A percentile compares a stretch with the other conserved stretches of the same genome.
phyloP scores from a whole-genome alignment of 2,329 filamentous ascomycete genomes.

The Paecilomyces dactylethromorphus region DNA sequence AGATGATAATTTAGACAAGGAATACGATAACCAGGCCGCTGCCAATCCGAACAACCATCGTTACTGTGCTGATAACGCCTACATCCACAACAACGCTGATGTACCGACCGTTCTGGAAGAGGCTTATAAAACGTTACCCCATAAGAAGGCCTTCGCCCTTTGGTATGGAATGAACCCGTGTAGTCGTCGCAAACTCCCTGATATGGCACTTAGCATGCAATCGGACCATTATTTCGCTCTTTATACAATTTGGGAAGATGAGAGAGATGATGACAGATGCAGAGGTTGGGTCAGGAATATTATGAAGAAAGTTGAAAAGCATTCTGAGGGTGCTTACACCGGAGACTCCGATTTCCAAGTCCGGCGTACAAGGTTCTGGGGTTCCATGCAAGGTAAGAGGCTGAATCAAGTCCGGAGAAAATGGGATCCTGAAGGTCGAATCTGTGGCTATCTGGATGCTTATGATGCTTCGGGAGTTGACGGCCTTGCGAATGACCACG shows the following conservation, averaged over 20 bases:
- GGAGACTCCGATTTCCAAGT: constrained; percentile 48
- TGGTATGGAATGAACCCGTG: no score
- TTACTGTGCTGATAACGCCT: constrained; percentile 46
- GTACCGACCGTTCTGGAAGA: no score
- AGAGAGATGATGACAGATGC: constrained; percentile 2
- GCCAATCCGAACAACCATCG: constrained; percentile 43
- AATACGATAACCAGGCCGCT: constrained; percentile 26
- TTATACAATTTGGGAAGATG: constrained; percentile 16
- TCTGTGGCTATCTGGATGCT: constrained; percentile 41
- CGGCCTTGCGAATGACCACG: constrained; percentile 37
- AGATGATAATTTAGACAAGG: constrained; percentile 23
- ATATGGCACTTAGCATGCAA: no score
- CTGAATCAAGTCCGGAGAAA: constrained; percentile 22
- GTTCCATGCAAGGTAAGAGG: constrained; percentile 31
- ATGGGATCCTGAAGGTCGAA: constrained; percentile 8
- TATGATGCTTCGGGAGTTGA: constrained; percentile 35
- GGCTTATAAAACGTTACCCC: no score
- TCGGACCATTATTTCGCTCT: no score
- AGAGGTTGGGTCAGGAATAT: constrained; percentile 8
- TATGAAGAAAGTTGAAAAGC: constrained; percentile 26
- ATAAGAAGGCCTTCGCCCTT: no score
- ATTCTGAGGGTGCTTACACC: constrained; percentile 43
- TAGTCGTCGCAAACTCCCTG: no score
- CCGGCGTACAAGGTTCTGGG: constrained; percentile 44
- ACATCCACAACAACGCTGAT: constrained; percentile 38